Evolutionary conservation across 2,329 filamentous ascomycete genomes (phyloP).

Genomic region (Verticillium longisporum): DNA sequence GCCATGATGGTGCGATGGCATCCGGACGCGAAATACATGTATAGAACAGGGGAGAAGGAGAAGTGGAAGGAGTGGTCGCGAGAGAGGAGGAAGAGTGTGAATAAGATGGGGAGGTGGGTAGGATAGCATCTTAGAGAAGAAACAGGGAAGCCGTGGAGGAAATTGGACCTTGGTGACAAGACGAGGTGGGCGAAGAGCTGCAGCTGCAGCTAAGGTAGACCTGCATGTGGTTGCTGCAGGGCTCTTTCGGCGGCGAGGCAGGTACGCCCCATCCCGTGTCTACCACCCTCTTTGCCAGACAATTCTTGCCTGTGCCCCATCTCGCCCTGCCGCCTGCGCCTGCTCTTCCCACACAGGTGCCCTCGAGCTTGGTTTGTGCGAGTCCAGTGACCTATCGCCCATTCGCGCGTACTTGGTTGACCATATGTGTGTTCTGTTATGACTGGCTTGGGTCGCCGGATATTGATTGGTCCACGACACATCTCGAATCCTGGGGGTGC

Average conservation of each 20-base stretch:
- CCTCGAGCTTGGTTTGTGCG: too few species aligned
- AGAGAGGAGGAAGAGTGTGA: slow-evolving; percentile 8
- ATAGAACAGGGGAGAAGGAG: slow-evolving; percentile 4
- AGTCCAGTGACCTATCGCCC: neutral
- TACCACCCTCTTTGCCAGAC: too few species aligned
- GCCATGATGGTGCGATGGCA: slow-evolving; percentile 5
- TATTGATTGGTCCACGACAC: neutral
- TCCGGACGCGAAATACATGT: slow-evolving; percentile 3
- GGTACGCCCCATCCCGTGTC: neutral
- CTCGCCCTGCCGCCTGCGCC: too few species aligned
- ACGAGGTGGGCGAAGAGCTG: neutral
- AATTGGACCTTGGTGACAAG: neutral
- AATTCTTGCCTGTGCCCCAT: too few species aligned
- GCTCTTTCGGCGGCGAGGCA: neutral
- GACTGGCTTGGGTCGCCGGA: neutral
- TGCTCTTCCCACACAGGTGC: too few species aligned
- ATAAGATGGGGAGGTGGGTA: neutral
- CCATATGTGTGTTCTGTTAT: neutral
- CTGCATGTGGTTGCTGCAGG: neutral
- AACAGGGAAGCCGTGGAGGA: slow-evolving; percentile 1
- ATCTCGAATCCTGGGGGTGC: neutral
- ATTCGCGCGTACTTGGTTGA: neutral
- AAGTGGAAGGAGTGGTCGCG: neutral
- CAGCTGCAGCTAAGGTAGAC: neutral
- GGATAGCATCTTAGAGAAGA: slow-evolving; percentile 10